phyloP scores from a whole-genome alignment of 164 flowering plant species.

The Taxillus chinensis region DNA sequence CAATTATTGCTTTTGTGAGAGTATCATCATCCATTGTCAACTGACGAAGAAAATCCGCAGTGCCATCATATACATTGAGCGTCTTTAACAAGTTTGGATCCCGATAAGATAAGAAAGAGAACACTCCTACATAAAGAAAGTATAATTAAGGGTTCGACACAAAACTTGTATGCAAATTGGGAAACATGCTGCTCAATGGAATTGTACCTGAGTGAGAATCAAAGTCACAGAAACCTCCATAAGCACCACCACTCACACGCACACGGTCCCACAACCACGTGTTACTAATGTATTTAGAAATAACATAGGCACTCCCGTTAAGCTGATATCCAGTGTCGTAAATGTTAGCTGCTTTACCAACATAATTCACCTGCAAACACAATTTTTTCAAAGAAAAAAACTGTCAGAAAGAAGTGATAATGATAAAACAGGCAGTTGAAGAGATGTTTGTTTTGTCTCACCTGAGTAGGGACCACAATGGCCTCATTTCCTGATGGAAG shows the following conservation, averaged over 20 bases:
- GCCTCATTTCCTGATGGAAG: conserved; percentile 77
- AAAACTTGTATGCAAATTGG: neutral
- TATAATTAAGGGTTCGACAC: neutral
- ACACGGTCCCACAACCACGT: conserved; percentile 99
- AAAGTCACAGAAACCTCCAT: conserved; percentile 97
- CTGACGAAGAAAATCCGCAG: conserved; percentile 64
- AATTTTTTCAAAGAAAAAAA: neutral
- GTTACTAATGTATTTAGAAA: conserved; percentile 82
- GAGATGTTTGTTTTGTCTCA: conserved; percentile 10
- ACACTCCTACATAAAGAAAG: conserved; percentile 51
- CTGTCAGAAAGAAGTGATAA: neutral
- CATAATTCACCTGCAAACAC: conserved; percentile 76
- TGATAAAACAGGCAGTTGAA: neutral
- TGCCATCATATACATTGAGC: conserved; percentile 82
- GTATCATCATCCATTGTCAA: conserved; percentile 82
- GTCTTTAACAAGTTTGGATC: conserved; percentile 97
- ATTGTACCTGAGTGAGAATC: conserved; percentile 89
- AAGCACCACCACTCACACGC: conserved; percentile 98
- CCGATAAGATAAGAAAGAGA: conserved; percentile 87
- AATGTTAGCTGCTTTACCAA: conserved; percentile 91
- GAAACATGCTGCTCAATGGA: neutral
- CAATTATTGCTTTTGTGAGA: conserved; percentile 92
- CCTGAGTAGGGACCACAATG: conserved; percentile 94
- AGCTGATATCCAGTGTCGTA: conserved; percentile 83
- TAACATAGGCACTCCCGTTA: conserved; percentile 93